Percentiles rank a stretch among this genome's conserved stretches.
Evolutionary conservation across 192 early-diverging fungal species (phyloP).

Genomic region (Lunasporangiospora selenospora): DNA sequence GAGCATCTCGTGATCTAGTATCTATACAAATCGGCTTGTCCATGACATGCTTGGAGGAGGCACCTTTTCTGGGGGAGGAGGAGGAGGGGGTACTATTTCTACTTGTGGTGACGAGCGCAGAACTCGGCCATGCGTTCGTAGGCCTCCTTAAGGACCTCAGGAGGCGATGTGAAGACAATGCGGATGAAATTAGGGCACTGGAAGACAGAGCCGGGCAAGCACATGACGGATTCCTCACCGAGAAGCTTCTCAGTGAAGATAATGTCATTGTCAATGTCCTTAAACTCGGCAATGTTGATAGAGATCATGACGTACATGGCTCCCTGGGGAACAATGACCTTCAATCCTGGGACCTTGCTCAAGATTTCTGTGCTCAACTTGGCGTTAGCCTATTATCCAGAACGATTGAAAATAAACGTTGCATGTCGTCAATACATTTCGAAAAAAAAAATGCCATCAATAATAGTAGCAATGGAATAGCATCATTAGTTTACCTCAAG

Average conservation of each 20-base stretch:
- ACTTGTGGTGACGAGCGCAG: slow-evolving; percentile 72
- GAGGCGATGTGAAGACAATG: slow-evolving; percentile 83
- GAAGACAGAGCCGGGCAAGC: slow-evolving; percentile 85
- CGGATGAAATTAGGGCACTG: slow-evolving; percentile 80
- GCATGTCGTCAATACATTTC: no score
- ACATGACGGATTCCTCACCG: slow-evolving; percentile 84
- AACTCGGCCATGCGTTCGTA: slow-evolving; percentile 80
- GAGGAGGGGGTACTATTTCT: slow-evolving; percentile 8
- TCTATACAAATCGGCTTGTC: no score
- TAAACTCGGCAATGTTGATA: slow-evolving; percentile 71
- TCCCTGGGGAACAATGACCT: slow-evolving; percentile 84
- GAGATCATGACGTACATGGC: slow-evolving; percentile 95
- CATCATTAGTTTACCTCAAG: slow-evolving; percentile 69
- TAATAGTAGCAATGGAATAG: no score
- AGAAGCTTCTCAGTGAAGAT: slow-evolving; percentile 84
- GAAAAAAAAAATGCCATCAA: no score
- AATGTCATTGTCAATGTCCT: slow-evolving; percentile 76
- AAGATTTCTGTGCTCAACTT: slow-evolving; percentile 66
- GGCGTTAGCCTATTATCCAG: slow-evolving; percentile 66
- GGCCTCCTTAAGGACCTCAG: slow-evolving; percentile 74
- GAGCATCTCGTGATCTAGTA: no score
- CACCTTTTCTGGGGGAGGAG: no score
- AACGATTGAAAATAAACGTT: no score
- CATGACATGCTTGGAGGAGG: no score
- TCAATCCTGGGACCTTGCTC: slow-evolving; percentile 71